These are phyloP conservation scores for Suhomyces guaymorum DNA, from an alignment of 1,139 yeast species.

Conservation along the genomic window DNA sequence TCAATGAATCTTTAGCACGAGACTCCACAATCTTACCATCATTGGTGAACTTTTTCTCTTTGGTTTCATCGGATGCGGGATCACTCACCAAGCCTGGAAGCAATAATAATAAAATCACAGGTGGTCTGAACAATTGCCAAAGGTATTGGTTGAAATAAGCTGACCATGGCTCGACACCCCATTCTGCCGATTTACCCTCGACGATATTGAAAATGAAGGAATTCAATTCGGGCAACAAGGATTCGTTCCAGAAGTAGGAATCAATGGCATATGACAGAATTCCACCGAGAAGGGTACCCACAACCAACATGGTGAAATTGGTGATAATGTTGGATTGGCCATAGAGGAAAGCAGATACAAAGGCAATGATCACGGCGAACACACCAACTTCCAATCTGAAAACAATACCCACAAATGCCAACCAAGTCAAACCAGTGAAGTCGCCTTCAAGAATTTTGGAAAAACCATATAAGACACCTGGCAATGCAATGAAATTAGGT, in stretches of 20 bases:
- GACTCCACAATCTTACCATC: conserved; percentile 35
- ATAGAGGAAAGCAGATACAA: conserved; percentile 44
- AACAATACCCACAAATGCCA: conserved; percentile 65
- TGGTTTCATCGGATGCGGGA: conserved; percentile 33
- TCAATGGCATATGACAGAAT: conserved; percentile 56
- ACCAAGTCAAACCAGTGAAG: conserved; percentile 53
- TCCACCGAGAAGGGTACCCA: conserved; percentile 61
- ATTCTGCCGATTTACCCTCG: conserved; percentile 66
- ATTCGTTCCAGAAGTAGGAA: conserved; percentile 70
- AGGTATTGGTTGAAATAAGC: conserved; percentile 59
- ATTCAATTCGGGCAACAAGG: conserved; percentile 67
- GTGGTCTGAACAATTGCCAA: conserved; percentile 61
- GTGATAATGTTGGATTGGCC: conserved; percentile 45
- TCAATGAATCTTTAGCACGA: conserved; percentile 40
- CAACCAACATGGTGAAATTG: conserved; percentile 40
- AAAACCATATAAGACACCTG: conserved; percentile 62
- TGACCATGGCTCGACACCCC: conserved; percentile 82
- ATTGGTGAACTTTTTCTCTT: conserved; percentile 19
- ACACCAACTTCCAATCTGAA: conserved; percentile 75
- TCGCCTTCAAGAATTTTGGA: conserved; percentile 54
- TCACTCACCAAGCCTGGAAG: conserved; percentile 45
- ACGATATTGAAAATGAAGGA: conserved; percentile 75
- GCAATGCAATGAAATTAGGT: conserved; percentile 85
- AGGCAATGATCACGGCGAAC: conserved; percentile 47
- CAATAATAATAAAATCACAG: conserved; percentile 52